Percentiles rank a stretch among this genome's conserved stretches.
phyloP scores from a whole-genome alignment of 148 eudicot species.

The Simmondsia chinensis region DNA sequence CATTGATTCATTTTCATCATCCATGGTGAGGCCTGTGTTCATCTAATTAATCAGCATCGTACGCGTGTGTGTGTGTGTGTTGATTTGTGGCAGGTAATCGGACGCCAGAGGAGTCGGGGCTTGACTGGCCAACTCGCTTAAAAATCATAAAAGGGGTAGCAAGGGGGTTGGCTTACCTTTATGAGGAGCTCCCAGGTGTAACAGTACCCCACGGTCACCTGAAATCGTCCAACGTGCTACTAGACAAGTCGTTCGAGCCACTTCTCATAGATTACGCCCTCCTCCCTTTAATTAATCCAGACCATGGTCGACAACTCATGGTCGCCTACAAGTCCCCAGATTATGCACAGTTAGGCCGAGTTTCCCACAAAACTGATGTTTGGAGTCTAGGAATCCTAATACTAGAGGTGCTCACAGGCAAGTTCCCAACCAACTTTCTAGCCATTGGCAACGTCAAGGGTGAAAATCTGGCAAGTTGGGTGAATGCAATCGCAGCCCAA shows the following conservation, averaged over 20 bases:
- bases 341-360: constrained; percentile 29
- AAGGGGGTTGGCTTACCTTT: constrained; percentile 47
- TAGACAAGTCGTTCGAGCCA: constrained; percentile 37
- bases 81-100: constrained; percentile 23
- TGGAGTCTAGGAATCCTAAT: constrained; percentile 68
- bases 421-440: constrained; percentile 44
- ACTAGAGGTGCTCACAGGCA: constrained; percentile 54
- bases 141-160: constrained; percentile 67
- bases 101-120: constrained; percentile 19
- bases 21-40: neutral
- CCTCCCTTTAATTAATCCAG: constrained; percentile 44
- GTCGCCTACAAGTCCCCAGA: constrained; percentile 70
- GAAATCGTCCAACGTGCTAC: constrained; percentile 71
- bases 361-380: constrained; percentile 50
- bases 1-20: neutral
- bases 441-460: constrained; percentile 24
- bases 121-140: constrained; percentile 52
- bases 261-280: constrained; percentile 62
- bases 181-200: constrained; percentile 49
- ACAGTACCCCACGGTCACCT: constrained; percentile 62
- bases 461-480: constrained; percentile 36
- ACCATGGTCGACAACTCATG: constrained; percentile 38
- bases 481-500: constrained; percentile 17
- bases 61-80: neutral
- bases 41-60: neutral